Conservation (phyloP, 169 alveolate genomes). For the Eimeria sp. region DNA sequence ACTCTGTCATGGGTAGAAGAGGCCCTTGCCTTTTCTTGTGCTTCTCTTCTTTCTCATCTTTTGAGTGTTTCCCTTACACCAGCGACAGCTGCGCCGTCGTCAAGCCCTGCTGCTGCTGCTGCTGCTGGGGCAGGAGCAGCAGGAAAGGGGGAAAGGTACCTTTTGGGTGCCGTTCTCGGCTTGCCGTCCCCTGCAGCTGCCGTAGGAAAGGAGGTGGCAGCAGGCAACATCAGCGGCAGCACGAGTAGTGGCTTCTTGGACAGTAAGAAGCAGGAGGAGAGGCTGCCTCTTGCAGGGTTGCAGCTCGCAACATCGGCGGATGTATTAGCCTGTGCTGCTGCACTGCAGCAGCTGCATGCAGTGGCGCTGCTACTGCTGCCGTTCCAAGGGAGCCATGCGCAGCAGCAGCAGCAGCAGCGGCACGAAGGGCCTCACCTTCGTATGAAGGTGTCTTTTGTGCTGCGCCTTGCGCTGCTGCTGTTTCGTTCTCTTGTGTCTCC, state of each 20-base stretch:
- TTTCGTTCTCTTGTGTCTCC: background rate
- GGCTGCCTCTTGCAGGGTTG: conserved; percentile 12
- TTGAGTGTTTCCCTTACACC: background rate
- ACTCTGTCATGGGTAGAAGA: conserved; percentile 46
- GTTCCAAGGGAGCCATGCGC: conserved; percentile 30
- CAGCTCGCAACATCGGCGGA: conserved; percentile 43
- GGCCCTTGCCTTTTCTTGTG: conserved; percentile 56
- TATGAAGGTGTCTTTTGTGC: background rate
- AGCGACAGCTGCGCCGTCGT: background rate
- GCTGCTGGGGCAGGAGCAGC: background rate
- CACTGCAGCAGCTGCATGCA: conserved; percentile 65
- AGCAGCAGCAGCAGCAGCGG: conserved; percentile 69
- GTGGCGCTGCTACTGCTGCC: conserved; percentile 74
- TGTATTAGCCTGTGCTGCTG: conserved; percentile 28
- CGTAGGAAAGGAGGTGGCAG: background rate
- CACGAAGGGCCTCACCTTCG: background rate
- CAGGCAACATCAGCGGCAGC: conserved; percentile 44
- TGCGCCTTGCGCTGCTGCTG: conserved; percentile 38
- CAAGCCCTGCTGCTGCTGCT: conserved; percentile 20
- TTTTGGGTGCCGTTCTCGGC: background rate
- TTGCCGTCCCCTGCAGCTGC: conserved; percentile 13
- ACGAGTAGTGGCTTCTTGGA: background rate
- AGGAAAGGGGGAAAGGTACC: background rate
- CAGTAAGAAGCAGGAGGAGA: background rate
- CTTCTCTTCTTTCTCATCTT: conserved; percentile 12